Evolutionary conservation across 768 basidiomycete genomes (phyloP), one percentile per base, ranked within the genome.

Genomic region (Tylopilus subfusipes): DNA sequence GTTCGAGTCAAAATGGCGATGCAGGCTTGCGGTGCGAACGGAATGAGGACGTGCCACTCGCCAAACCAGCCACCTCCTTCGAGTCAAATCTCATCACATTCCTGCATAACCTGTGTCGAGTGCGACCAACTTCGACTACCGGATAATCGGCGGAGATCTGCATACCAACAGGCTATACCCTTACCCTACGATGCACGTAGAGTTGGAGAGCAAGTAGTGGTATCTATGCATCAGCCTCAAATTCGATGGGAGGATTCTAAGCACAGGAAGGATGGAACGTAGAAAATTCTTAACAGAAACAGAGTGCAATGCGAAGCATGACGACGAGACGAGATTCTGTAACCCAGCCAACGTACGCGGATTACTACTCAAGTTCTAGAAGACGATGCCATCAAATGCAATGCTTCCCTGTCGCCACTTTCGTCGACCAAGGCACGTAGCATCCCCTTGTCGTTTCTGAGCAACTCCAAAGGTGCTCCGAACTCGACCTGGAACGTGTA

Each of bases 361-460:
- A 3, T 44, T n/a, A n/a, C n/a, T n/a, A 22, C 22, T 16, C 12
- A 29, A 13, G 18, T 11, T 31, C 16, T 12, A 2, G 45, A 42
- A 22, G 42, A 34, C 9, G 50, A 53, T 0, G 53, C 50, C 74
- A 79, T 79, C 2, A 68, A 75, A 55, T 79, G 76, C 29, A 86
- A 60, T 10, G 59, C 63, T 10, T 77, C 76, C 55, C 72, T 79
- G 58, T 85, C 83, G 4, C 73, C 77, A 51, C 81, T 83, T 55
- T 79, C 78, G 40, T 85, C 79, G 0, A 86, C 82, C 42, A 86
- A 66, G 5, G 80, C 67, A 46, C 79, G 76, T 43, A 85, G 70
- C 53, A 71, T 67, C 6, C 84, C 80, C n/a, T 71, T 70, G 49
- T 81, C 70, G 42, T 81, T 81, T 45, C 68, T 69, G 39, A 88